Percentiles rank a stretch among this genome's conserved stretches.
Conservation (phyloP, 1,139 yeast species). For the Scheffersomyces titani region DNA sequence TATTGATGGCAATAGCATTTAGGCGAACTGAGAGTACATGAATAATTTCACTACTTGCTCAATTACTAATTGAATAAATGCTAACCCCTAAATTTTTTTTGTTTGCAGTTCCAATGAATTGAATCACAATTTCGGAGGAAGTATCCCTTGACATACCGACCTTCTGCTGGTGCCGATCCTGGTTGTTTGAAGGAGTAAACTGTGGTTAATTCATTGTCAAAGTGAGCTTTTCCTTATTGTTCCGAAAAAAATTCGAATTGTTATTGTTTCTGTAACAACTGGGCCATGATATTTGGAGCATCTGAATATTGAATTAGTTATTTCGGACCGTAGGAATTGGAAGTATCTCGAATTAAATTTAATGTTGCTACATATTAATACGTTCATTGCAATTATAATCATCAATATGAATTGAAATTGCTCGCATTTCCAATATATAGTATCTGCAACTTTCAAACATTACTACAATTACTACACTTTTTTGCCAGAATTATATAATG, state of each 20-base stretch:
- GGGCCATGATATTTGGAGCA: background rate
- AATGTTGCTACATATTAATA: too few species aligned
- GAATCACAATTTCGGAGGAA: background rate
- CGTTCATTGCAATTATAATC: too few species aligned
- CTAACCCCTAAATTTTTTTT: background rate
- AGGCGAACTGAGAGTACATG: background rate
- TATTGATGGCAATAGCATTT: background rate
- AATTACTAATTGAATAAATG: background rate
- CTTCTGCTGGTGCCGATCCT: background rate
- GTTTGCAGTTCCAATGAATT: too few species aligned
- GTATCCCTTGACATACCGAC: background rate
- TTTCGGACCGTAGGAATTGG: too few species aligned
- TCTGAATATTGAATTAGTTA: background rate
- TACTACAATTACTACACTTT: too few species aligned
- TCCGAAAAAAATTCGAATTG: background rate
- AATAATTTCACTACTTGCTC: too few species aligned
- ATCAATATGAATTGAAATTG: too few species aligned
- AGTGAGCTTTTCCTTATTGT: background rate
- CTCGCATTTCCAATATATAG: too few species aligned
- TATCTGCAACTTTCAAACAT: too few species aligned
- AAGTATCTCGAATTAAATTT: background rate
- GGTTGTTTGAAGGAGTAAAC: background rate
- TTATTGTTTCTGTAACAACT: background rate
- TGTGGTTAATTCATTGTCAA: background rate
- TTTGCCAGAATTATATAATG: too few species aligned